Evolutionary conservation across 148 eudicot genomes (phyloP), one percentile per base, ranked within the genome.

Genomic region (Cornus suecica): DNA sequence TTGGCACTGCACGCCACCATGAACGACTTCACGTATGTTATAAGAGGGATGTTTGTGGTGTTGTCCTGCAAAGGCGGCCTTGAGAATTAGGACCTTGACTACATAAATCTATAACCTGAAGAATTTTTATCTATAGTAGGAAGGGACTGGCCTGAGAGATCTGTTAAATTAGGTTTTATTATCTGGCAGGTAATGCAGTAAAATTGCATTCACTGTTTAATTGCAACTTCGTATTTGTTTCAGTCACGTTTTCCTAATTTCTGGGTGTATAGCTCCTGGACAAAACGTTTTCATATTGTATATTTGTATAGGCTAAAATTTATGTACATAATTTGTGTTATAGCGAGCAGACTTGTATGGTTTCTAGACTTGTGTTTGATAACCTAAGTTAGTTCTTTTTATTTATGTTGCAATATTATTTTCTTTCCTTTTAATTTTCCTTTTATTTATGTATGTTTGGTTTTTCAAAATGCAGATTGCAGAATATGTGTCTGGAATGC

Each of bases 401-500:
- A n/a, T 10, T 23, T 15, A 61, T 45, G 34, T 45, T 64, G 10
- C 18, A 26, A 34, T 70, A 3, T 60, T 67, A 68, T 37, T 31
- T 8, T 32, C 7, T 1, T 32, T 32, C 7, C 37, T 32, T 32
- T 32, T 32, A 4, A 0, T 32, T 37, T 77, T 51, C n/a, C n/a
- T n/a, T n/a, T n/a, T n/a, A n/a, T n/a, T n/a, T n/a, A n/a, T n/a
- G n/a, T n/a, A n/a, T n/a, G n/a, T n/a, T n/a, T n/a, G n/a, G n/a
- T 31, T 65, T 80, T 66, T 69, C 68, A 72, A 37, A 54, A 65
- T 86, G 81, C 92, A 95, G 99, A 95, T 92, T 91, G 97, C 90
- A 92, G 99, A 91, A 95, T 95, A 67, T 95, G 99, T 69, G 99
- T 95, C 34, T 95, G 99, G 99, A 95, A 95, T 90, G 99, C 99